These are phyloP conservation scores for Mimosa bimucronata DNA, from an alignment of 306 rosid genomes.

Conservation along the genomic window DNA sequence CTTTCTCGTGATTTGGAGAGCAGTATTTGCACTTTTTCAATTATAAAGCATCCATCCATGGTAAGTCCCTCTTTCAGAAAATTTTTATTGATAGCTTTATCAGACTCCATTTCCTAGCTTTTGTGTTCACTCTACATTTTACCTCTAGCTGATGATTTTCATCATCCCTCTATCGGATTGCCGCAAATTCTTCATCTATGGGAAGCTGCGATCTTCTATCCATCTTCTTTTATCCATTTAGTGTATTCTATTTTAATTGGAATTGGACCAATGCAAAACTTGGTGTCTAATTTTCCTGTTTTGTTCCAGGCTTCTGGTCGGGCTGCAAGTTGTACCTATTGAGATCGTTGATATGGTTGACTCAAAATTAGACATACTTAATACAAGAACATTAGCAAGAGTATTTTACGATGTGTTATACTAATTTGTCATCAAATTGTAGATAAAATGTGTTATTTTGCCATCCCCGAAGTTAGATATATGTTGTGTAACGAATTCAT, in stretches of 20 bases:
- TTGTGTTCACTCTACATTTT: neutral
- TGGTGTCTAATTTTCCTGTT: conserved; percentile 25
- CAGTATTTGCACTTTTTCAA: conserved; percentile 48
- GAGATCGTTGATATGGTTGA: conserved; percentile 1
- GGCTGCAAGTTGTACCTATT: conserved; percentile 45
- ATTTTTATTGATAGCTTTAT: neutral
- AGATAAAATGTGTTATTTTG: conserved; percentile 19
- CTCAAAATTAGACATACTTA: conserved; percentile 7
- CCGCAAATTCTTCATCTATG: neutral
- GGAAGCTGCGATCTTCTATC: neutral
- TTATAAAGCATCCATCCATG: conserved; percentile 73
- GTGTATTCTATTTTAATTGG: neutral
- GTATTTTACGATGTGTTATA: neutral
- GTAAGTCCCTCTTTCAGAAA: conserved; percentile 49
- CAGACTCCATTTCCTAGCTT: neutral
- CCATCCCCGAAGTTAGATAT: neutral
- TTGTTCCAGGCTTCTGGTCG: conserved; percentile 66
- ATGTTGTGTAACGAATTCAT: neutral
- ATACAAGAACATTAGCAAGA: neutral
- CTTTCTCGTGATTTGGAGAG: conserved; percentile 65
- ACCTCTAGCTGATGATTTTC: neutral
- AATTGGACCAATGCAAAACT: conserved; percentile 9
- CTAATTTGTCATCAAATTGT: conserved; percentile 26
- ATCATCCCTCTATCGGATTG: neutral
- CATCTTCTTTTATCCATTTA: neutral